phyloP scores from a whole-genome alignment of 2,329 filamentous ascomycete species.

The Xylariaceae sp. region DNA sequence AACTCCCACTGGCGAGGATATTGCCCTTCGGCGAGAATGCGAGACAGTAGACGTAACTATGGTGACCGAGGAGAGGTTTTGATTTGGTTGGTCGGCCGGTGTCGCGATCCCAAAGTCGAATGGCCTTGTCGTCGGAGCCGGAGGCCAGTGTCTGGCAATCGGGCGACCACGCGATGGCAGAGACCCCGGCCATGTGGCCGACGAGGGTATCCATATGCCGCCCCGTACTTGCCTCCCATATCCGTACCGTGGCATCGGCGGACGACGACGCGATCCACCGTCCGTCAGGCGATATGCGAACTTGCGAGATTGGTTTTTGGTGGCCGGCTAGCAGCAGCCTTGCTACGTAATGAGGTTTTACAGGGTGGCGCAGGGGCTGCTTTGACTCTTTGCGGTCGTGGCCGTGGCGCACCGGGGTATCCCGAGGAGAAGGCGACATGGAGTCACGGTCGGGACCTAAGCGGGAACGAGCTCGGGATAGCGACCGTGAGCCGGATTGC shows the following conservation, averaged over 20 bases:
- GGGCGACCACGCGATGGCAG: conserved; percentile 89
- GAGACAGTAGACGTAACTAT: conserved; percentile 92
- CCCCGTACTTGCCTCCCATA: conserved; percentile 80
- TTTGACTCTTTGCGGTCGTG: conserved; percentile 14
- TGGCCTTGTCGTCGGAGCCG: conserved; percentile 93
- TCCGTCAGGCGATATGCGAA: conserved; percentile 88
- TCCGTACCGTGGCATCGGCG: conserved; percentile 83
- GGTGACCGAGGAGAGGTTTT: conserved; percentile 72
- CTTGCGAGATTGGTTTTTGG: conserved; percentile 71
- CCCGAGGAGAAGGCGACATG: conserved; percentile 21
- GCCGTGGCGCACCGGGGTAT: conserved; percentile 21
- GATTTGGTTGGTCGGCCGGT: conserved; percentile 54
- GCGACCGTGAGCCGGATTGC: conserved; percentile 21
- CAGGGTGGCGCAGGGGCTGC: conserved; percentile 44
- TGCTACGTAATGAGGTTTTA: conserved; percentile 62
- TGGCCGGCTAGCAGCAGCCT: conserved; percentile 74
- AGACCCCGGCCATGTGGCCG: conserved; percentile 89
- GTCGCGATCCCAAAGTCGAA: conserved; percentile 81
- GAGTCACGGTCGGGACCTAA: conserved; percentile 20
- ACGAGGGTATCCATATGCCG: conserved; percentile 82
- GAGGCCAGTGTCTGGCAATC: conserved; percentile 84
- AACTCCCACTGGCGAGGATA: conserved; percentile 89
- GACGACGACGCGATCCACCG: conserved; percentile 85
- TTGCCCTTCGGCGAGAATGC: conserved; percentile 98
- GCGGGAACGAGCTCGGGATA: conserved; percentile 14